Evolutionary conservation across 768 basidiomycete genomes (phyloP).

Genomic region (Amanita fuliginea): DNA sequence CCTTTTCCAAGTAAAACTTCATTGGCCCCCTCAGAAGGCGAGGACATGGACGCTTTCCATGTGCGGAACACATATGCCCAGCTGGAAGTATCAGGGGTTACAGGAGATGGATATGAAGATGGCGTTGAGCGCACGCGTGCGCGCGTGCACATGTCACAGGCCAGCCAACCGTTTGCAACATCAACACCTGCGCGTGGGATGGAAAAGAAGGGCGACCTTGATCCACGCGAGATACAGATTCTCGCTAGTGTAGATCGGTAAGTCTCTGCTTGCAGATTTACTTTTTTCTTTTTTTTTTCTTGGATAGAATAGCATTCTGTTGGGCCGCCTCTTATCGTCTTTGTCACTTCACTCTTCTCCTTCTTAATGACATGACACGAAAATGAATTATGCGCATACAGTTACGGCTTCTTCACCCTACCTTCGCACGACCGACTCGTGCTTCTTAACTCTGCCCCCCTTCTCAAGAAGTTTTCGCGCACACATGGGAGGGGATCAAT

Average conservation of each 20-base stretch:
- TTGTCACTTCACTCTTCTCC: too few relatives aligned
- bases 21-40: conserved; percentile 62
- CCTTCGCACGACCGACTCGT: conserved; percentile 81
- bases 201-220: conserved; percentile 59
- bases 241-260: conserved; percentile 82
- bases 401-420: conserved; percentile 85
- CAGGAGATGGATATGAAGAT: conserved; percentile 89
- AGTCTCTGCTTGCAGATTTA: conserved; percentile 14
- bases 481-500: conserved; percentile 33
- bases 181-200: conserved; percentile 42
- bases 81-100: conserved; percentile 83
- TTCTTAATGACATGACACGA: neutral
- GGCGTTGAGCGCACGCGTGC: conserved; percentile 91
- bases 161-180: conserved; percentile 48
- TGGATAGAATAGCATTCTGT: too few relatives aligned
- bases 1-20: conserved; percentile 39
- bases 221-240: conserved; percentile 61
- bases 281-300: too few relatives aligned
- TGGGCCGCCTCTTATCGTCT: too few relatives aligned
- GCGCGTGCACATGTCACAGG: conserved; percentile 40
- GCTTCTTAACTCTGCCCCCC: conserved; percentile 50
- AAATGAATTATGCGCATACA: conserved; percentile 18
- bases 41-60: conserved; percentile 75
- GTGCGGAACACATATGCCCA: conserved; percentile 83
- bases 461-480: conserved; percentile 44